Conservation (phyloP, 371 early-diverging fungal species). For the Dinochytrium kinnereticum region DNA sequence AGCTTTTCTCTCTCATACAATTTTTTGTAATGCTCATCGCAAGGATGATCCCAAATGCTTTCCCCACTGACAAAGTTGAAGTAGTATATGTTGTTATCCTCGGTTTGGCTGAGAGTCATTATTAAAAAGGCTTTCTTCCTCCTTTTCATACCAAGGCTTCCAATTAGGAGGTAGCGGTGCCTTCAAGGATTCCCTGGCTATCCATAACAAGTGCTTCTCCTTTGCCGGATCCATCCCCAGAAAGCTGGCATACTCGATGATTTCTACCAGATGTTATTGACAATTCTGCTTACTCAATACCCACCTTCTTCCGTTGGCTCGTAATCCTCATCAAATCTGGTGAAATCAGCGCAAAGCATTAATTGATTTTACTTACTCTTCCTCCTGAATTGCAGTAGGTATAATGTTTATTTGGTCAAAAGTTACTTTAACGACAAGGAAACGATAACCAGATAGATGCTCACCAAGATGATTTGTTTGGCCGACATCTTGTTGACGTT, state of each 20-base stretch:
- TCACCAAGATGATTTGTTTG: background rate
- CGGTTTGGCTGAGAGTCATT: constrained; percentile 55
- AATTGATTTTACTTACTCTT: constrained; percentile 34
- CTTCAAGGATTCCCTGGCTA: constrained; percentile 61
- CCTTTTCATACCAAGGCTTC: constrained; percentile 62
- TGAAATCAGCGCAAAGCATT: no score
- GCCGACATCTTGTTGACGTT: background rate
- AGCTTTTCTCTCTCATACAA: constrained; percentile 55
- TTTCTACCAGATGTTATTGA: constrained; percentile 42
- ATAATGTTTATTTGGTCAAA: no score
- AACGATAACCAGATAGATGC: constrained; percentile 1
- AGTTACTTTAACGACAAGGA: no score
- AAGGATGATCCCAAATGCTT: constrained; percentile 67
- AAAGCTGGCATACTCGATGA: constrained; percentile 63
- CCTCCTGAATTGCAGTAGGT: constrained; percentile 40
- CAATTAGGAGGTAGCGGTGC: constrained; percentile 63
- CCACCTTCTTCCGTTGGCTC: constrained; percentile 61
- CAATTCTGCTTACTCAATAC: background rate
- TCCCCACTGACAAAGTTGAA: constrained; percentile 66
- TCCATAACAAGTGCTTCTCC: constrained; percentile 62
- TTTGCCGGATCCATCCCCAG: constrained; percentile 60
- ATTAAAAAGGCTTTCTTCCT: background rate
- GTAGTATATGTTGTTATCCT: constrained; percentile 62
- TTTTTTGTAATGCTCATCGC: constrained; percentile 61
- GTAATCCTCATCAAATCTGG: constrained; percentile 60